A percentile compares a stretch with the other conserved stretches of the same genome.
These are phyloP conservation scores for Colletotrichum eleusines DNA, from an alignment of 2,329 filamentous ascomycete genomes.

Conservation along the genomic window DNA sequence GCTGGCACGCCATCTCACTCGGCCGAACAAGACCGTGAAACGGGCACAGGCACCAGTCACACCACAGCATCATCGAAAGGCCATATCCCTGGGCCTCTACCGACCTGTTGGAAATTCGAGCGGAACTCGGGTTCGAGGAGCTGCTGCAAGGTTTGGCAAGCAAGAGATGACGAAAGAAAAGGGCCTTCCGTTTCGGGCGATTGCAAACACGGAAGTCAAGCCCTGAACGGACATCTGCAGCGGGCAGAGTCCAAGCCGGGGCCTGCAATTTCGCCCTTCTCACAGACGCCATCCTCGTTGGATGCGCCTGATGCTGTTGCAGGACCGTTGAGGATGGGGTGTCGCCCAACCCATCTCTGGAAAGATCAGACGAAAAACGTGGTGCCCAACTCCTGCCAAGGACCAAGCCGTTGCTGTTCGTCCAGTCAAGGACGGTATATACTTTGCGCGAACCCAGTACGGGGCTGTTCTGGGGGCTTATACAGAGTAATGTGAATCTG, in stretches of 20 bases:
- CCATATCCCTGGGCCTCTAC: slow-evolving; percentile 1
- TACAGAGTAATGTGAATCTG: slow-evolving; percentile 17
- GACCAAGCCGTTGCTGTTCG: slow-evolving; percentile 17
- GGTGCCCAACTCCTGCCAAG: slow-evolving; percentile 34
- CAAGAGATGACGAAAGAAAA: background rate
- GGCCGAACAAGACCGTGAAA: slow-evolving; percentile 1
- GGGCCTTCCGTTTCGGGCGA: background rate
- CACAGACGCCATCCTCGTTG: slow-evolving; percentile 4
- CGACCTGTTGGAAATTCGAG: background rate
- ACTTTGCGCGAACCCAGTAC: slow-evolving; percentile 11
- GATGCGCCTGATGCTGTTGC: slow-evolving; percentile 9
- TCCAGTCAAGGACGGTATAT: slow-evolving; percentile 24
- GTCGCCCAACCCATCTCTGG: slow-evolving; percentile 15
- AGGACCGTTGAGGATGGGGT: slow-evolving; percentile 21
- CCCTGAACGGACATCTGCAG: slow-evolving; percentile 23
- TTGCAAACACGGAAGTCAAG: background rate
- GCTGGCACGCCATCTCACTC: slow-evolving; percentile 11
- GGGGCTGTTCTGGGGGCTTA: background rate
- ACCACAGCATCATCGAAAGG: background rate
- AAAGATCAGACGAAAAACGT: slow-evolving; percentile 35
- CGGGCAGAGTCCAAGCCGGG: slow-evolving; percentile 25
- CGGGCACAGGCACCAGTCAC: background rate
- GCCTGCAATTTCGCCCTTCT: slow-evolving; percentile 28
- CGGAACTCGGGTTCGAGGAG: background rate
- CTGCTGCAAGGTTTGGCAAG: background rate